These are phyloP conservation scores for Vitis hybrid DNA, from an alignment of 177 flowering plant genomes.

Conservation along the genomic window DNA sequence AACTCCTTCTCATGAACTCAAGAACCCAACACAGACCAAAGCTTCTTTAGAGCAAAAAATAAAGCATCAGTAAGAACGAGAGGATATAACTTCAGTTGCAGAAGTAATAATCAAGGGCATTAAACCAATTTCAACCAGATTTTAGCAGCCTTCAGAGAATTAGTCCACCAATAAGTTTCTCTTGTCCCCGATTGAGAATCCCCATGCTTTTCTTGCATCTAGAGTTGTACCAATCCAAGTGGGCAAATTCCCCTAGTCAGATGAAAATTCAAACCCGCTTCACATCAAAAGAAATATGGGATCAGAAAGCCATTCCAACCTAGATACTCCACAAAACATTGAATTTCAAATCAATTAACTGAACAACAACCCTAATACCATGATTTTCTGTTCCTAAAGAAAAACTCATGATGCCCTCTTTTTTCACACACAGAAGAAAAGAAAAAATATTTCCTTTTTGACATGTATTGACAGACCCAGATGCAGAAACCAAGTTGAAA, in stretches of 20 bases:
- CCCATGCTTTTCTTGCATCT: background rate
- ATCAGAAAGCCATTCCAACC: constrained; percentile 3
- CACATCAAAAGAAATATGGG: background rate
- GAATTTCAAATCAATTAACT: background rate
- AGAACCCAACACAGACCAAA: background rate
- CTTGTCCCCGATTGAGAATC: background rate
- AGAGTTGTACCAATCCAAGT: background rate
- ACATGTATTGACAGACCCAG: constrained; percentile 4
- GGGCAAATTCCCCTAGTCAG: constrained; percentile 2
- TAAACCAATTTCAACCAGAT: background rate
- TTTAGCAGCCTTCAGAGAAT: background rate
- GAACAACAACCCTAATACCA: background rate
- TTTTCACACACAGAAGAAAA: background rate
- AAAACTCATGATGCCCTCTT: background rate
- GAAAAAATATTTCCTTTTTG: background rate
- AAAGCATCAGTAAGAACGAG: background rate
- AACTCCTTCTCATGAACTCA: constrained; percentile 1
- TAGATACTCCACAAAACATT: background rate
- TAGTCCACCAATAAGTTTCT: background rate
- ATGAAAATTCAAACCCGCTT: constrained; percentile 6
- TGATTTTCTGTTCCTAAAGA: no score
- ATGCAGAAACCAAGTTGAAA: constrained; percentile 7
- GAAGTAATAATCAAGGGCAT: background rate
- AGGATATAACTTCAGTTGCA: background rate
- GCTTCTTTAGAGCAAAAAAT: background rate